Evolutionary conservation across 1,284 basidiomycete genomes (phyloP).

Genomic region (Entoloma clypeatum): DNA sequence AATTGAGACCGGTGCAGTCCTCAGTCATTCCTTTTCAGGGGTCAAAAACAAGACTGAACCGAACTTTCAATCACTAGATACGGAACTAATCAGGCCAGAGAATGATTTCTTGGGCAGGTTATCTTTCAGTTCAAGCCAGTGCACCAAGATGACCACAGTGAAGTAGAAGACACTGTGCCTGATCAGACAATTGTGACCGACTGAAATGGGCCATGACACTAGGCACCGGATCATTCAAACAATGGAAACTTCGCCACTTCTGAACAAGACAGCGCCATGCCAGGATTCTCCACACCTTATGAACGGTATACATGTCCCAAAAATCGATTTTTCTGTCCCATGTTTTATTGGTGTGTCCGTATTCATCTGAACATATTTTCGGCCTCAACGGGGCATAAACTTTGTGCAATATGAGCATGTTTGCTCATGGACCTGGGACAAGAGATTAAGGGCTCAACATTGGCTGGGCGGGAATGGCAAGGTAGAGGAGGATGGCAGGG

Average conservation of each 20-base stretch:
- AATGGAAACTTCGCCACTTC: slow-evolving; percentile 68
- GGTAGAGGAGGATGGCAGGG: slow-evolving; percentile 51
- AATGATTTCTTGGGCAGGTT: slow-evolving; percentile 79
- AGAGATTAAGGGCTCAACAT: slow-evolving; percentile 44
- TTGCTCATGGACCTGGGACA: slow-evolving; percentile 82
- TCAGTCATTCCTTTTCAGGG: too few relatives aligned
- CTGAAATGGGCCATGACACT: slow-evolving; percentile 49
- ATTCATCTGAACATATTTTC: slow-evolving; percentile 95
- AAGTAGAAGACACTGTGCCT: slow-evolving; percentile 47
- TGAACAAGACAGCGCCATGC: slow-evolving; percentile 87
- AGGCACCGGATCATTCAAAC: slow-evolving; percentile 91
- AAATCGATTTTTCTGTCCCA: slow-evolving; percentile 86
- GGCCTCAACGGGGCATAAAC: slow-evolving; percentile 94
- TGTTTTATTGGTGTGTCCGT: slow-evolving; percentile 98
- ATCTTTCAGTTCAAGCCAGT: slow-evolving; percentile 52
- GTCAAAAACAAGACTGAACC: too few relatives aligned
- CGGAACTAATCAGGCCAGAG: slow-evolving; percentile 93
- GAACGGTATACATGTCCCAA: slow-evolving; percentile 92
- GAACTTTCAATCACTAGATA: too few relatives aligned
- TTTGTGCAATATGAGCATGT: slow-evolving; percentile 95
- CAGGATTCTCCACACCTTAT: slow-evolving; percentile 89
- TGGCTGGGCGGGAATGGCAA: slow-evolving; percentile 58
- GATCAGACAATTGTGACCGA: slow-evolving; percentile 74
- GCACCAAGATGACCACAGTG: slow-evolving; percentile 27
- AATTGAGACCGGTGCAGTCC: too few relatives aligned